A percentile compares a stretch with the other conserved stretches of the same genome.
Evolutionary conservation across 2,329 filamentous ascomycete species (phyloP).

Genomic region (Colletotrichum lentis): DNA sequence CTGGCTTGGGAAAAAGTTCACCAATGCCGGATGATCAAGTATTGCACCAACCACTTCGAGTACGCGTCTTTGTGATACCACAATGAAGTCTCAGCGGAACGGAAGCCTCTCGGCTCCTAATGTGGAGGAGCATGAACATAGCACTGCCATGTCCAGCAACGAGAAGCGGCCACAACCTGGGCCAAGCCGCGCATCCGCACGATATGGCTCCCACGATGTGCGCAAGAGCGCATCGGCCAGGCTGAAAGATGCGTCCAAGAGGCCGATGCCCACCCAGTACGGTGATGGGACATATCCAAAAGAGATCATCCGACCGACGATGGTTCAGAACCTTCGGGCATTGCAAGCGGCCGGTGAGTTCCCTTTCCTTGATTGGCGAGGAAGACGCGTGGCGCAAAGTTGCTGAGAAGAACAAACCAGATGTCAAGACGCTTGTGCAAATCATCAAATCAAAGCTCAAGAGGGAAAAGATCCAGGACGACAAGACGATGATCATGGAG

Average conservation of each 20-base stretch:
- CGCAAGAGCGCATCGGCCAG: constrained; percentile 42
- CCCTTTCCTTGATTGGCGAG: constrained; percentile 1
- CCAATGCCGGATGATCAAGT: no score
- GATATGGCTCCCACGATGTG: constrained; percentile 32
- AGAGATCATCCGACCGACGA: constrained; percentile 57
- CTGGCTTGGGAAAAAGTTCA: background rate
- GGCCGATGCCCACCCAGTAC: constrained; percentile 69
- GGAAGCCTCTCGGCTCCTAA: constrained; percentile 19
- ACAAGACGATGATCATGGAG: constrained; percentile 82
- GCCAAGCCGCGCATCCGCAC: constrained; percentile 14
- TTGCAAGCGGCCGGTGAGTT: constrained; percentile 57
- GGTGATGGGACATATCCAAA: constrained; percentile 68
- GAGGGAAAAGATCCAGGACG: constrained; percentile 70
- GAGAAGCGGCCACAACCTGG: background rate
- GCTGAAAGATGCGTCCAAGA: constrained; percentile 57
- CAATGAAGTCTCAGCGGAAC: constrained; percentile 22
- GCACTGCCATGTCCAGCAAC: background rate
- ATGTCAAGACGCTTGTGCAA: constrained; percentile 69
- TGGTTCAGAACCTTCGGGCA: constrained; percentile 65
- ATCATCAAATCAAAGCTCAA: constrained; percentile 70
- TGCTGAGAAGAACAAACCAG: constrained; percentile 47
- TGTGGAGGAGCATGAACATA: constrained; percentile 6
- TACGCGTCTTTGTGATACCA: background rate
- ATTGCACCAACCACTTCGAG: background rate
- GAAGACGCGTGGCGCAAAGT: background rate